phyloP scores from a whole-genome alignment of 306 rosid genomes.

The Comarum palustre region DNA sequence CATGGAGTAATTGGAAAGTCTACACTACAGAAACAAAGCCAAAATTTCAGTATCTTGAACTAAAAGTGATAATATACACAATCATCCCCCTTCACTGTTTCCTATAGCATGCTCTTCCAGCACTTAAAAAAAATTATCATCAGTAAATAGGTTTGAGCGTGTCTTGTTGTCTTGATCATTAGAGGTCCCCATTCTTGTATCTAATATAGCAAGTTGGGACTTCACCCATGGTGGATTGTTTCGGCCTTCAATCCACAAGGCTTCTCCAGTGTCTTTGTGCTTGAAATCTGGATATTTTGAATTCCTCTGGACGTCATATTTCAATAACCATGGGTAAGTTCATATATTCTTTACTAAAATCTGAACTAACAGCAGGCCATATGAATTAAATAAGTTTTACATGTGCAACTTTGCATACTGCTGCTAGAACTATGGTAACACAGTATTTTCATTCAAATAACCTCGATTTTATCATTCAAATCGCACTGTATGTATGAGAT shows the following conservation, averaged over 20 bases:
- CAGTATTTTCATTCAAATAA: not conserved
- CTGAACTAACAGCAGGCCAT: not conserved
- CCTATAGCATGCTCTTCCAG: conserved; percentile 8
- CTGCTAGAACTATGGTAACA: not conserved
- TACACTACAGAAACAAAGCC: not conserved
- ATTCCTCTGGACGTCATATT: conserved; percentile 58
- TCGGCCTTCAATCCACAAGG: conserved; percentile 83
- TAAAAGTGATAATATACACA: conserved; percentile 29
- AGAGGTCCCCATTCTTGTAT: conserved; percentile 53
- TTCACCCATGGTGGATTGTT: conserved; percentile 81
- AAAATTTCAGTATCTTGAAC: not conserved
- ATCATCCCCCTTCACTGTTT: not conserved
- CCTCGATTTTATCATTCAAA: not conserved
- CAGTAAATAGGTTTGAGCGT: conserved; percentile 37
- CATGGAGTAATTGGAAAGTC: conserved; percentile 1
- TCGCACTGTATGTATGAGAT: not conserved
- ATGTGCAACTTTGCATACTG: not conserved
- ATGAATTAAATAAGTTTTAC: not conserved
- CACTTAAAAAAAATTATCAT: conserved; percentile 47
- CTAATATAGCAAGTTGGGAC: conserved; percentile 75
- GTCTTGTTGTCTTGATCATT: conserved; percentile 42
- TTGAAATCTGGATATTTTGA: conserved; percentile 88
- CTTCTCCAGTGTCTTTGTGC: conserved; percentile 93
- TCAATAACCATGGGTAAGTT: not conserved
- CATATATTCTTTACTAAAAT: not conserved